Conservation (phyloP, 345 rosid genomes). For the Eucalyptus paniculata region DNA sequence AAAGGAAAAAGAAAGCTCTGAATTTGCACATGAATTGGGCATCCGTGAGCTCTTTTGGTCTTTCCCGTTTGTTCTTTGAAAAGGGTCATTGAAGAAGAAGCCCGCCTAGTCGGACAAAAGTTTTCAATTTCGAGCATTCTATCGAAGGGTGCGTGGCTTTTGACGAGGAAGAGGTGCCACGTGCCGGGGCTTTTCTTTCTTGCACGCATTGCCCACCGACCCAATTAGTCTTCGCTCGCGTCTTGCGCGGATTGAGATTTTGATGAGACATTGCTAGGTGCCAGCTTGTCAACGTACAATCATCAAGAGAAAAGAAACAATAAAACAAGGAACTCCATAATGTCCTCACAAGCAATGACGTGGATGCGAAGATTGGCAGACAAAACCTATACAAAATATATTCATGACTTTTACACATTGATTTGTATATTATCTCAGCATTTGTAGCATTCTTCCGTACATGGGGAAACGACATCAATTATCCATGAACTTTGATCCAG, state of each 20-base stretch:
- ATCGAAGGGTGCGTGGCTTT: background rate
- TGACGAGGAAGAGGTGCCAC: background rate
- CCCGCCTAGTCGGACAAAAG: background rate
- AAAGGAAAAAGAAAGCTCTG: rapidly evolving
- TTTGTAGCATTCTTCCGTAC: background rate
- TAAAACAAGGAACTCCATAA: background rate
- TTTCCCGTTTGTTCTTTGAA: background rate
- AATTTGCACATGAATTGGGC: background rate
- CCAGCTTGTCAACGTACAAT: background rate
- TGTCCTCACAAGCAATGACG: background rate
- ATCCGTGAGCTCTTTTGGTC: background rate
- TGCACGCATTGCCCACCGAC: background rate
- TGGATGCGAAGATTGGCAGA: background rate
- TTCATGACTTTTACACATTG: background rate
- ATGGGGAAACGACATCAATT: rapidly evolving
- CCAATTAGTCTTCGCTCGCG: background rate
- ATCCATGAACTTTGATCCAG: too few relatives aligned
- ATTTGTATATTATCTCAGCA: background rate
- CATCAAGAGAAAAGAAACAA: background rate
- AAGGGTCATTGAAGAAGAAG: background rate
- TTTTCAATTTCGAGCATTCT: background rate
- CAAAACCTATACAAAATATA: background rate
- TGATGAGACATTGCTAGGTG: background rate
- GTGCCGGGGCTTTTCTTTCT: background rate
- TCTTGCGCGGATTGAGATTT: background rate